A percentile compares a stretch with the other conserved stretches of the same genome.
Evolutionary conservation across 306 rosid species (phyloP).

Genomic region (Benincasa hispida): DNA sequence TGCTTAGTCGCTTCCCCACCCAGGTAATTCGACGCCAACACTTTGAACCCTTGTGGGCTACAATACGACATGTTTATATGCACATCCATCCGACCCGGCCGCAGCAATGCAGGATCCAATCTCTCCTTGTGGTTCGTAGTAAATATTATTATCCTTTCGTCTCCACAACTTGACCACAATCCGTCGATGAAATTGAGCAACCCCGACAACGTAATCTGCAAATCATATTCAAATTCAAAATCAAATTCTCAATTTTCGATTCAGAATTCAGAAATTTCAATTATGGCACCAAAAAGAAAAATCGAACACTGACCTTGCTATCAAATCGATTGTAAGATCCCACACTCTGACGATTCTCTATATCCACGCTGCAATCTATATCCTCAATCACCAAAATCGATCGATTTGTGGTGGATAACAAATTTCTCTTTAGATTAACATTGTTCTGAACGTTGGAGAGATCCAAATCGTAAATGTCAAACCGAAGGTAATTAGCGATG

Average conservation of each 20-base stretch:
- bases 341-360: not conserved
- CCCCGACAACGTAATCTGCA: not conserved
- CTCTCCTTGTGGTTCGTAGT: slow-evolving; percentile 46
- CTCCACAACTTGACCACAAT: slow-evolving; percentile 52
- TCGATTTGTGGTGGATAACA: not conserved
- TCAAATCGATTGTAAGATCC: not conserved
- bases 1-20: slow-evolving; percentile 13
- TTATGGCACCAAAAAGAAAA: not conserved
- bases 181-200: slow-evolving; percentile 20
- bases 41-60: slow-evolving; percentile 21
- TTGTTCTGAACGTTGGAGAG: not conserved
- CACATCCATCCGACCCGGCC: slow-evolving; percentile 54
- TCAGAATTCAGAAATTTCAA: not conserved
- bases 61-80: slow-evolving; percentile 48
- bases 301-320: not conserved
- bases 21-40: slow-evolving; percentile 32
- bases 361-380: not conserved
- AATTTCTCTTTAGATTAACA: not conserved
- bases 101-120: slow-evolving; percentile 38
- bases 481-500: slow-evolving; percentile 5
- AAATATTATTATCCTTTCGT: slow-evolving; percentile 44
- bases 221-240: not conserved
- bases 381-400: slow-evolving; percentile 3
- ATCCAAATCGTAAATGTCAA: not conserved
- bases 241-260: not conserved